Base-by-base conservation (phyloP, 345 rosid genomes). In the Bruguiera parviflora region DNA sequence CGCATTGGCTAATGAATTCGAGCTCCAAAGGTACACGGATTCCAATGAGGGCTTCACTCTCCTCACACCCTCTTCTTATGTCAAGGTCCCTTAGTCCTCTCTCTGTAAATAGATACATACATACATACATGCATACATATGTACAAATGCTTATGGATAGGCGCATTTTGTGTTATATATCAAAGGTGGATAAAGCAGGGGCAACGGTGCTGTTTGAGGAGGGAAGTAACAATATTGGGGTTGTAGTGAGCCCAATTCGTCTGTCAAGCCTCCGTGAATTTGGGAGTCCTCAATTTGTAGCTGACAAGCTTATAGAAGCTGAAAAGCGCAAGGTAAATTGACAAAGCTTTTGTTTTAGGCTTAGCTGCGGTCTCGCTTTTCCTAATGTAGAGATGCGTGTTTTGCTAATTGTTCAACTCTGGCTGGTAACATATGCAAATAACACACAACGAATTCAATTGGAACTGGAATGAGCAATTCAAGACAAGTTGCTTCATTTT, bases 241-340 rank as follows among this genome's bases (percentile, higher is more conserved):
- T 91, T 49, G 96, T 94, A 28, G 98, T 94, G 56, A 87, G 71
- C 80, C 95, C 92, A 22, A 88, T 91, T 86, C 98, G 97, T 66
- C 83, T 91, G 47, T 59, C 77, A 1, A 87, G 72, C 72, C 97
- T 91, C 57, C 83, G 80, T 59, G 87, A 91, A 65, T 89, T 85
- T 73, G 98, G 97, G 66, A 76, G 81, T 71, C 96, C 97, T 70
- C 83, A 85, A 16, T 91, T 91, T 75, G 97, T 94, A 5, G 97
- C 77, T 11, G 90, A 93, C 64, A 91, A 88, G 78, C 94, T 93
- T 71, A 88, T 93, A 63, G 88, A 86, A 65, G 98, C 97, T 4
- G 96, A 90, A 39, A 92, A 82, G 76, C 96, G 88, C 67, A 92
- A 87, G 86, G 97, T 84, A 75, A 47, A 43, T 43, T 43, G 3